phyloP scores from a whole-genome alignment of 345 rosid genomes.

The Hypericum androsaemum region DNA sequence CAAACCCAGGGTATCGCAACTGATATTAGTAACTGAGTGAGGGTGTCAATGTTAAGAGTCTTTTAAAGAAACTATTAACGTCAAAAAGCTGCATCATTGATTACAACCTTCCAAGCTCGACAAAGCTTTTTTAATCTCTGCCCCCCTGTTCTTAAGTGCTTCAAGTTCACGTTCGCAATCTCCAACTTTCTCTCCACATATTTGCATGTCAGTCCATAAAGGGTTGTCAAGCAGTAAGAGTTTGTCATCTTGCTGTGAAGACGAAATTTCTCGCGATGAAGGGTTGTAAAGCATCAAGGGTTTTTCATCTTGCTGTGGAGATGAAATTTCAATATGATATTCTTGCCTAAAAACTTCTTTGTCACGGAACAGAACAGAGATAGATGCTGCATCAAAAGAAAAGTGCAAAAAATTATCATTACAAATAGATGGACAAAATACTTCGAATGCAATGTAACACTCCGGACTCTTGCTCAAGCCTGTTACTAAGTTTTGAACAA shows the following conservation, averaged over 20 bases:
- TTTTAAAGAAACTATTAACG: background rate
- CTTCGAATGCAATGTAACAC: background rate
- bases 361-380: slow-evolving; percentile 24
- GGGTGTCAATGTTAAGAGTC: too few relatives aligned
- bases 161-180: slow-evolving; percentile 13
- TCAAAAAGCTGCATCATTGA: background rate
- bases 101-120: slow-evolving; percentile 36
- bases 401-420: background rate
- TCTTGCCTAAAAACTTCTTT: slow-evolving; percentile 29
- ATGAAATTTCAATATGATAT: slow-evolving; percentile 21
- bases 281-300: slow-evolving; percentile 11
- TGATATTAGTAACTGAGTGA: too few relatives aligned
- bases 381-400: slow-evolving; percentile 27
- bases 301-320: slow-evolving; percentile 15
- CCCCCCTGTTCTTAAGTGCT: slow-evolving; percentile 14
- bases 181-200: slow-evolving; percentile 16
- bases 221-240: background rate
- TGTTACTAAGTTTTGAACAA: too few relatives aligned
- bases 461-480: background rate
- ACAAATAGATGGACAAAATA: background rate
- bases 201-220: slow-evolving; percentile 9
- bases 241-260: background rate
- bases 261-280: background rate
- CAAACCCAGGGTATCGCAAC: too few relatives aligned
- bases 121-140: slow-evolving; percentile 18